Percentiles rank a stretch among this genome's conserved stretches.
Conservation (phyloP, 257 asterid species). For the Echium plantagineum region DNA sequence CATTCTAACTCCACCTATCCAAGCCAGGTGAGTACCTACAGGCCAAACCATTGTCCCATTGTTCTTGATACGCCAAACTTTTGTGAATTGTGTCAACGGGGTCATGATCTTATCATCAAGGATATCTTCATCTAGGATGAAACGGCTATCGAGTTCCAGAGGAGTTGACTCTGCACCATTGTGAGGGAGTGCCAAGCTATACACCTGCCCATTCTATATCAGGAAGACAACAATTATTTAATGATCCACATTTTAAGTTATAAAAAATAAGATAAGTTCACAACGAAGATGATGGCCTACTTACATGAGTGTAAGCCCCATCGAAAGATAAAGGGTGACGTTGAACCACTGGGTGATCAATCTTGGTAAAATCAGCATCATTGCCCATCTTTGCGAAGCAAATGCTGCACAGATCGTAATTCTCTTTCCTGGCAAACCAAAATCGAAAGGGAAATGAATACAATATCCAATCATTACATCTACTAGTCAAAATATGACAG, state of each 20-base stretch:
- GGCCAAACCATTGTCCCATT: constrained; percentile 71
- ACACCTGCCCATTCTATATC: constrained; percentile 16
- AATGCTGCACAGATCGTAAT: constrained; percentile 65
- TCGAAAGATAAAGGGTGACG: constrained; percentile 20
- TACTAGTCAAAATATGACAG: constrained; percentile 1
- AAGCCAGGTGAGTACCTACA: constrained; percentile 58
- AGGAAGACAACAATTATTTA: neutral
- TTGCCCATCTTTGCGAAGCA: constrained; percentile 62
- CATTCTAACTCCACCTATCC: constrained; percentile 83
- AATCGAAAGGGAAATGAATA: constrained; percentile 4
- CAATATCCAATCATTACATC: neutral
- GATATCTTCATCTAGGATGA: constrained; percentile 67
- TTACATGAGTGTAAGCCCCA: constrained; percentile 30
- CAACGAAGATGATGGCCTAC: constrained; percentile 1
- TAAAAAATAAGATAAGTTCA: neutral
- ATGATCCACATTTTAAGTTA: too few species aligned
- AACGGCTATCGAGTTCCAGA: constrained; percentile 58
- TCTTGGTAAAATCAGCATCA: constrained; percentile 41
- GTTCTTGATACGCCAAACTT: constrained; percentile 95
- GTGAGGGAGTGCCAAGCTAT: constrained; percentile 17
- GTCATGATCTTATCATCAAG: constrained; percentile 74
- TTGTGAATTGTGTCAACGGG: constrained; percentile 67
- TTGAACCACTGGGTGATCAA: constrained; percentile 44
- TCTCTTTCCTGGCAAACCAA: constrained; percentile 42
- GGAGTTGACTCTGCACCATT: constrained; percentile 23